phyloP scores from a whole-genome alignment of 164 flowering plant species.

The Kingdonia uniflora region DNA sequence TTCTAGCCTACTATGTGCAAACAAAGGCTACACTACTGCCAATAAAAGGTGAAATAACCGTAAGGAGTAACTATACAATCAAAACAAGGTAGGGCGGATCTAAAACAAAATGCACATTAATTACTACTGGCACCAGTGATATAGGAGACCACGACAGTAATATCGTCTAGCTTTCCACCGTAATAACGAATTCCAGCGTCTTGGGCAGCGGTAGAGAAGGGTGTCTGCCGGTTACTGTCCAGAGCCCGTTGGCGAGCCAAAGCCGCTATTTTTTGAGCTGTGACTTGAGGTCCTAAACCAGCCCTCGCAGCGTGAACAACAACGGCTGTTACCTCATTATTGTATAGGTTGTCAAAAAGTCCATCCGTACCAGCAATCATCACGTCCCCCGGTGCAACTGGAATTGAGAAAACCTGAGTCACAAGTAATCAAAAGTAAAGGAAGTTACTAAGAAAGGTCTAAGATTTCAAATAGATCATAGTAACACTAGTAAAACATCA shows the following conservation, averaged over 20 bases:
- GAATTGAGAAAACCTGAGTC: constrained; percentile 61
- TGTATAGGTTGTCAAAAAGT: constrained; percentile 81
- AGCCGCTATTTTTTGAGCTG: constrained; percentile 96
- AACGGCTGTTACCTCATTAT: constrained; percentile 76
- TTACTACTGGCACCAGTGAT: constrained; percentile 35
- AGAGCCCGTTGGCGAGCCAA: constrained; percentile 86
- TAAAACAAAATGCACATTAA: constrained; percentile 6
- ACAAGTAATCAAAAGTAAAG: too few relatives aligned
- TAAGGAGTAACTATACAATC: too few relatives aligned
- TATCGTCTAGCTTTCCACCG: constrained; percentile 94
- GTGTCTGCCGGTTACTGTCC: constrained; percentile 79
- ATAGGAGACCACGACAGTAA: constrained; percentile 80
- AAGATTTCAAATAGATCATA: too few relatives aligned
- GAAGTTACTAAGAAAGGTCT: too few relatives aligned
- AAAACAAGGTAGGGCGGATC: too few relatives aligned
- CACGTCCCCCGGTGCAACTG: constrained; percentile 81
- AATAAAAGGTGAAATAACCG: too few relatives aligned
- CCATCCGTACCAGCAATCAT: constrained; percentile 92
- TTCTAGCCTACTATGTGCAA: too few relatives aligned
- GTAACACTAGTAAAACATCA: too few relatives aligned
- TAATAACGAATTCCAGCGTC: constrained; percentile 88
- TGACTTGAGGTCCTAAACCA: constrained; percentile 76
- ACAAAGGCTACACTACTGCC: too few relatives aligned
- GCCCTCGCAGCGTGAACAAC: constrained; percentile 83
- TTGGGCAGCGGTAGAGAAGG: constrained; percentile 90